These are phyloP conservation scores for Ceratobasidium sp. DNA, from an alignment of 1,284 basidiomycete genomes.

Conservation along the genomic window DNA sequence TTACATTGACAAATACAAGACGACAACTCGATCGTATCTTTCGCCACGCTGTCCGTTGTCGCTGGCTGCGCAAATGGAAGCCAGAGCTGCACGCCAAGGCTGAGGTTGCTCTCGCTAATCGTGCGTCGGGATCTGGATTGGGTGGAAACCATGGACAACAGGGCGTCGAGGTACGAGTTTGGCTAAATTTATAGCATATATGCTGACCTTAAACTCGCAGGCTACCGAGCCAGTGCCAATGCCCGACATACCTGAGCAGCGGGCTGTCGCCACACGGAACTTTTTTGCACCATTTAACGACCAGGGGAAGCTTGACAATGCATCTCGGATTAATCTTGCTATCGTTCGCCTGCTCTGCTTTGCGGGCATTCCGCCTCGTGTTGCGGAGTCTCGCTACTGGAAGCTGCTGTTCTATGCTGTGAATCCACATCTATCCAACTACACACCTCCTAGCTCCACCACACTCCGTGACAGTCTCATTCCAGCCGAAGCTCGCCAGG, in stretches of 20 bases:
- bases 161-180: too few relatives aligned
- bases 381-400: conserved; percentile 4
- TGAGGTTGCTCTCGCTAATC: background rate
- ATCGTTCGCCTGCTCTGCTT: background rate
- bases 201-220: too few relatives aligned
- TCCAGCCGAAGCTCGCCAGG: background rate
- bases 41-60: background rate
- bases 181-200: too few relatives aligned
- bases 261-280: background rate
- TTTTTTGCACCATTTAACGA: background rate
- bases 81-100: background rate
- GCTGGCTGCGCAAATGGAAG: background rate
- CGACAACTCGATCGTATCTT: background rate
- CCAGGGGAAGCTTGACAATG: conserved; percentile 4
- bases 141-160: too few relatives aligned
- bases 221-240: too few relatives aligned
- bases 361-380: background rate
- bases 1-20: too few relatives aligned
- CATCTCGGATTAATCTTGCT: conserved; percentile 2
- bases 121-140: background rate
- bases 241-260: too few relatives aligned
- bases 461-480: conserved; percentile 12
- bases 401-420: background rate
- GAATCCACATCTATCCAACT: background rate
- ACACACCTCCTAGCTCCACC: background rate